Evolutionary conservation across 1,139 yeast genomes (phyloP), one percentile per base, ranked within the genome.

Genomic region (Sugiyamaella novakii): DNA sequence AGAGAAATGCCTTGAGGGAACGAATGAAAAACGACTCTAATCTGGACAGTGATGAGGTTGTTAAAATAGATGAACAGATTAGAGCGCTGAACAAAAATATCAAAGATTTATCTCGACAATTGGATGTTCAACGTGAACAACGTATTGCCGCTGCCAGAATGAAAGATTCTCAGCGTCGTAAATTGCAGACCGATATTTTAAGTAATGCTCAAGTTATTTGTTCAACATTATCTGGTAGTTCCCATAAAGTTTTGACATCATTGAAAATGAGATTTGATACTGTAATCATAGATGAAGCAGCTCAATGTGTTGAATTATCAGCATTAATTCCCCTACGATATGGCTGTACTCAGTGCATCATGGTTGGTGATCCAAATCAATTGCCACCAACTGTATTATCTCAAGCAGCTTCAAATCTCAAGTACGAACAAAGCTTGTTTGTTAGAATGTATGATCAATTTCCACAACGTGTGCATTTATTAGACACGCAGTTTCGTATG

Each of bases 311-410:
- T 40, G 99, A 94, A 64, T 67, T 92, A 39, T 87, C 96, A 8
- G 87, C 96, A 0, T 77, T 94, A 28, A 92, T 92, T 61, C 99
- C 99, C 0, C 74, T 94, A 57, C 76, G 96, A 62, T 94, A 91
- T 65, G 98, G 98, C 1, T 87, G 96, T 61, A 82, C 77, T 54
- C 81, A 83, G 50, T 91, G 98, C 71, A 84, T 94, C 44, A 87
- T 94, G 96, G 99, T 94, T 46, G 99, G 99, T 63, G 99, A 94
- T 72, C 98, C 98, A 2, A 91, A 92, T 64, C 99, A 94, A 71
- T 76, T 94, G 54, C 99, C 98, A 0, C 99, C 99, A 0, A 94
- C 99, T 0, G 98, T 94, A n/a, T 70, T 94, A 21, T 92, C 98
- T 0, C 91, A 86, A 60, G 83, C 82, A 6, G 98, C 98, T 1